phyloP scores from a whole-genome alignment of 2,329 filamentous ascomycete genomes.

The Talaromyces sp. region DNA sequence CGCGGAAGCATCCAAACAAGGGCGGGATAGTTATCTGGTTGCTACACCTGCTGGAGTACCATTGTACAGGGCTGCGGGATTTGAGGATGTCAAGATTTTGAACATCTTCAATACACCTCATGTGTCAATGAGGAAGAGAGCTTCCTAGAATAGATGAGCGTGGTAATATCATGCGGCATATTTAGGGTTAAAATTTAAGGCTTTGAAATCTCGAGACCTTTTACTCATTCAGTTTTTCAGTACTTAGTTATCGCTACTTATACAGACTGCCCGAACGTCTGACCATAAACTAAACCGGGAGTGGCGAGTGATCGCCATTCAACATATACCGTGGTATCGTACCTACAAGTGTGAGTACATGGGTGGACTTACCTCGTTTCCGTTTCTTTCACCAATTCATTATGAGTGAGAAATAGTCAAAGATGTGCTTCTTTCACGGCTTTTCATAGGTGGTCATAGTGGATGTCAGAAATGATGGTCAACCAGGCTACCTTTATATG shows the following conservation, averaged over 20 bases:
- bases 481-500: neutral
- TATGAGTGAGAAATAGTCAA: neutral
- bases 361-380: neutral
- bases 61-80: neutral
- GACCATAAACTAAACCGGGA: too few species aligned
- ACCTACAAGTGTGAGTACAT: neutral
- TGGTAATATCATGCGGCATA: too few species aligned
- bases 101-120: conserved; percentile 8
- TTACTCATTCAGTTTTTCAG: neutral
- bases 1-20: neutral
- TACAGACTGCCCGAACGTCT: too few species aligned
- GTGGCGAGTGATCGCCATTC: neutral
- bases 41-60: conserved; percentile 6
- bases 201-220: neutral
- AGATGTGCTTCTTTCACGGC: neutral
- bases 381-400: neutral
- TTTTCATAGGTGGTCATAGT: neutral
- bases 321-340: neutral
- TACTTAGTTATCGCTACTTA: neutral
- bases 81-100: neutral
- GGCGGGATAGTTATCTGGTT: conserved; percentile 3
- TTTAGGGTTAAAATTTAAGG: neutral
- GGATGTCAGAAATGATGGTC: too few species aligned
- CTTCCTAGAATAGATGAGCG: neutral
- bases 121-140: conserved; percentile 6